A percentile compares a stretch with the other conserved stretches of the same genome.
These are phyloP conservation scores for Earliella scabrosa DNA, from an alignment of 1,284 basidiomycete species.

Conservation along the genomic window DNA sequence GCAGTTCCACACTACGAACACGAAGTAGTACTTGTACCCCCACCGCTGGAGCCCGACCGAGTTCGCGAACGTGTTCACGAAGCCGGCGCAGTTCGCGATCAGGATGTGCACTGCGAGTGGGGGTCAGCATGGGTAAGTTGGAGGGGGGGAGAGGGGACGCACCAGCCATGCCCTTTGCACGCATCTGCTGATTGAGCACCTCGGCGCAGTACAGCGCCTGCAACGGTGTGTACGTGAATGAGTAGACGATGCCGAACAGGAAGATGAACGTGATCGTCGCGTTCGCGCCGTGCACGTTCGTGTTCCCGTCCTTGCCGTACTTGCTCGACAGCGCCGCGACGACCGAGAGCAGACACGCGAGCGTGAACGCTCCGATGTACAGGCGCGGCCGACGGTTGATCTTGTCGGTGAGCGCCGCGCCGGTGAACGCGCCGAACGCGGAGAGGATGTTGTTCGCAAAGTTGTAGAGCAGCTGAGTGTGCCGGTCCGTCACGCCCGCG, in stretches of 20 bases:
- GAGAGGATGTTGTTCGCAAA: constrained; percentile 19
- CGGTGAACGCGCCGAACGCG: constrained; percentile 12
- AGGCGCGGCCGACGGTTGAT: constrained; percentile 12
- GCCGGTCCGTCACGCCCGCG: constrained; percentile 6
- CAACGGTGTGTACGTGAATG: constrained; percentile 14
- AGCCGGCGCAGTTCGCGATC: constrained; percentile 11
- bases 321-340: constrained; percentile 12
- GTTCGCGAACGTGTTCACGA: constrained; percentile 21
- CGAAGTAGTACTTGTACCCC: constrained; percentile 20
- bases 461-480: constrained; percentile 17
- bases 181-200: constrained; percentile 12
- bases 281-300: constrained; percentile 9
- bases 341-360: constrained; percentile 10
- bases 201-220: constrained; percentile 17
- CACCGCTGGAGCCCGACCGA: constrained; percentile 14
- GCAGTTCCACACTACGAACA: constrained; percentile 17
- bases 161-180: constrained; percentile 13
- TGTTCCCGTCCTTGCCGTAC: constrained; percentile 8
- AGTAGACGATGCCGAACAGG: constrained; percentile 14
- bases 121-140: background rate
- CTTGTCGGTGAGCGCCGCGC: constrained; percentile 11
- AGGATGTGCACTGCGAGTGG: constrained; percentile 11
- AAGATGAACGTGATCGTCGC: constrained; percentile 16
- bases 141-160: background rate
- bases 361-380: constrained; percentile 8